Percentiles rank a stretch among this genome's conserved stretches.
Conservation (phyloP, 164 flowering plant genomes). For the Warburgia ugandensis region DNA sequence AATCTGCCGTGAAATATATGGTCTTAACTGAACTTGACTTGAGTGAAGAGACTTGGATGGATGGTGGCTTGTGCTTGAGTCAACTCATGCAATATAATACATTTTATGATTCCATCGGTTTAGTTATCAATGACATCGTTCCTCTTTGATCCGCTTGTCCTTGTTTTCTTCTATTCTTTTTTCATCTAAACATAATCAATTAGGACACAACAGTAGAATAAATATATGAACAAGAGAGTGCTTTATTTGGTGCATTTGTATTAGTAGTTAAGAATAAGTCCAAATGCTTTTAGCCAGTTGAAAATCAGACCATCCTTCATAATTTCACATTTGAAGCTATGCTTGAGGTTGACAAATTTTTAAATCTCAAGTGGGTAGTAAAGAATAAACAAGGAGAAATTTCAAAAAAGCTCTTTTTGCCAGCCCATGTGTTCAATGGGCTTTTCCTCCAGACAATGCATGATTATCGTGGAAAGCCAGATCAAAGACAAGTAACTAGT, state of each 20-base stretch:
- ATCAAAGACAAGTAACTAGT: too few relatives aligned
- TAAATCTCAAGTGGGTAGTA: not conserved
- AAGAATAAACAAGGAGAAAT: not conserved
- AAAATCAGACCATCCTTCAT: not conserved
- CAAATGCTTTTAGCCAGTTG: not conserved
- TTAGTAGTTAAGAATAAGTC: not conserved
- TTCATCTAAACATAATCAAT: too few relatives aligned
- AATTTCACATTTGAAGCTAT: not conserved
- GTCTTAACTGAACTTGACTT: constrained; percentile 9
- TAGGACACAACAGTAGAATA: not conserved
- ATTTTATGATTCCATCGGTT: constrained; percentile 2
- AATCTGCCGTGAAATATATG: not conserved
- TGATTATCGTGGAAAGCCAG: too few relatives aligned
- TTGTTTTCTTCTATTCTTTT: too few relatives aligned
- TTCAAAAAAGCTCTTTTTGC: not conserved
- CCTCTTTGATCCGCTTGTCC: too few relatives aligned
- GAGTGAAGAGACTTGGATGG: not conserved
- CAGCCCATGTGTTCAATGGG: too few relatives aligned
- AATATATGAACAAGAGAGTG: not conserved
- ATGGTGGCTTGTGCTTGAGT: not conserved
- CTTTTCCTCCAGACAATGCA: too few relatives aligned
- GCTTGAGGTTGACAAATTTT: not conserved
- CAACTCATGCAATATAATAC: constrained; percentile 1
- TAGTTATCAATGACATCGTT: constrained; percentile 4
- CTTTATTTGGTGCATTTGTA: not conserved